Evolutionary conservation across 78 protist genomes (phyloP).

Genomic region (Cavenderia fasciculata): DNA sequence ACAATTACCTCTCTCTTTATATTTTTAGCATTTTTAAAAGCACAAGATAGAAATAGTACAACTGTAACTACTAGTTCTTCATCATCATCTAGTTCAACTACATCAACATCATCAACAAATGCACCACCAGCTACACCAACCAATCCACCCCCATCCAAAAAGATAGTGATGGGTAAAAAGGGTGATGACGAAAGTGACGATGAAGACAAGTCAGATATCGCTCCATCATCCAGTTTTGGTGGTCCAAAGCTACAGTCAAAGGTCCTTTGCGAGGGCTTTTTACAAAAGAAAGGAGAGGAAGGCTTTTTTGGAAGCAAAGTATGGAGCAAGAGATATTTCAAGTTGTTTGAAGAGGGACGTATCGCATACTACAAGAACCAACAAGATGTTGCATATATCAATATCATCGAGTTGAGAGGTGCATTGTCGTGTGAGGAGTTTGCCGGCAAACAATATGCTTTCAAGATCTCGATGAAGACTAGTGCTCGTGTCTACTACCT

Average conservation of each 20-base stretch:
- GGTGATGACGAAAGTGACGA: slow-evolving; percentile 15
- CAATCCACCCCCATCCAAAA: background rate
- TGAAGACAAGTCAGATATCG: background rate
- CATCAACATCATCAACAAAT: background rate
- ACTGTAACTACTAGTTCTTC: background rate
- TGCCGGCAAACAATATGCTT: slow-evolving; percentile 35
- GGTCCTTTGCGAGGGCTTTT: slow-evolving; percentile 36
- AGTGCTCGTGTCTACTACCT: slow-evolving; percentile 61
- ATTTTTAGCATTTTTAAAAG: slow-evolving; percentile 68
- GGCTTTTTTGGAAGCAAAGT: slow-evolving; percentile 69
- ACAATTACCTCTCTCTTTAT: too few relatives aligned
- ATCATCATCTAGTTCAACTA: background rate
- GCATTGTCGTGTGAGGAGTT: slow-evolving; percentile 35
- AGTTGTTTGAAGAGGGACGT: slow-evolving; percentile 51
- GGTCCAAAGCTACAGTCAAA: slow-evolving; percentile 53
- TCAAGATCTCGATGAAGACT: slow-evolving; percentile 62
- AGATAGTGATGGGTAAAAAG: slow-evolving; percentile 39
- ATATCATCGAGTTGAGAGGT: slow-evolving; percentile 53
- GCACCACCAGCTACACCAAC: background rate
- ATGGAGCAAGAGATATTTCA: slow-evolving; percentile 52
- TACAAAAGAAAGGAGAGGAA: slow-evolving; percentile 61
- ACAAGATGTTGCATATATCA: slow-evolving; percentile 42
- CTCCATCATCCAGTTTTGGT: background rate
- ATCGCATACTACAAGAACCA: slow-evolving; percentile 35
- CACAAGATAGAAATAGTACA: background rate